A percentile compares a stretch with the other conserved stretches of the same genome.
phyloP scores from a whole-genome alignment of 208 protist species.

The Leishmania gerbilli region DNA sequence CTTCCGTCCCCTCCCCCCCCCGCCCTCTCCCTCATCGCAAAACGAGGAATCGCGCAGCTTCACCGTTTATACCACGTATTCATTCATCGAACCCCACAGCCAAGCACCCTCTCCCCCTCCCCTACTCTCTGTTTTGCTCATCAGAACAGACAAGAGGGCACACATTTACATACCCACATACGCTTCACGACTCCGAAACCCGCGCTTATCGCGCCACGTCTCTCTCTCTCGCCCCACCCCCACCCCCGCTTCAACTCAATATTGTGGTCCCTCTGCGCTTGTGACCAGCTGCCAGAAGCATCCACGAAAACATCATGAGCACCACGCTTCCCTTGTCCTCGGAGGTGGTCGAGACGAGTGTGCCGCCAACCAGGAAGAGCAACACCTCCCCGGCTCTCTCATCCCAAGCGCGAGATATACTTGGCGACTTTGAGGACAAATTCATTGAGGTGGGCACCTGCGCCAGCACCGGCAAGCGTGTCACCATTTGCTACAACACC shows the following conservation, averaged over 20 bases:
- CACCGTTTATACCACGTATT: not conserved
- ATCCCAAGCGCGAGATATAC: conserved; percentile 7
- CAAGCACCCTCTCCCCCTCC: not conserved
- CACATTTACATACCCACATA: not conserved
- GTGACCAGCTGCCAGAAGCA: not conserved
- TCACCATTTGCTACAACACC: conserved; percentile 79
- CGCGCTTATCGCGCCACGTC: not conserved
- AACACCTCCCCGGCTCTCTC: conserved; percentile 10
- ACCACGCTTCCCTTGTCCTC: not conserved
- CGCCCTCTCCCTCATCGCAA: not conserved
- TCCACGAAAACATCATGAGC: not conserved
- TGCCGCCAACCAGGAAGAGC: not conserved
- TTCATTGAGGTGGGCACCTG: conserved; percentile 63
- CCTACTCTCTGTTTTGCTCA: not conserved
- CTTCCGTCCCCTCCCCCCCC: not conserved
- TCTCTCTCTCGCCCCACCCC: not conserved
- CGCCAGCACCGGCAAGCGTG: conserved; percentile 49
- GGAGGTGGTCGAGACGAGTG: not conserved
- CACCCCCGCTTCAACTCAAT: not conserved
- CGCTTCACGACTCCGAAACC: not conserved
- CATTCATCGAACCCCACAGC: not conserved
- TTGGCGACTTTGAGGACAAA: conserved; percentile 47
- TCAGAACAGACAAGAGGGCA: not conserved
- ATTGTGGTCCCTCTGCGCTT: not conserved
- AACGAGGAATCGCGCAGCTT: not conserved